Conservation (phyloP, 208 protist genomes). For the Acanthamoeba lenticulata region DNA sequence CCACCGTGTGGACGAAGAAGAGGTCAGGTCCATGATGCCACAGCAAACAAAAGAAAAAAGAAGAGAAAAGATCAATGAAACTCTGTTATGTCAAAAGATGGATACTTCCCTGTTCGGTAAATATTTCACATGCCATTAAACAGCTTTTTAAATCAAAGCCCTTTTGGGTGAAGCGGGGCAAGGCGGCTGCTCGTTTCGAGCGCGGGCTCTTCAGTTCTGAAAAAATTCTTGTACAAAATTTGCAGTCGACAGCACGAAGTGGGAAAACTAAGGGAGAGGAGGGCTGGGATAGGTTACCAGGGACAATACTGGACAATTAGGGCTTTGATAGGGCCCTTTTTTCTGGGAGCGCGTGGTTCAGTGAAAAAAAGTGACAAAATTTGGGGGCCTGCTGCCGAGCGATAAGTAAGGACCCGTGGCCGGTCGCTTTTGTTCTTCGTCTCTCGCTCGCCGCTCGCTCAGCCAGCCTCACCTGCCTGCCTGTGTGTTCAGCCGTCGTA, state of each 20-base stretch:
- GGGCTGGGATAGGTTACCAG: neutral
- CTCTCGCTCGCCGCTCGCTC: neutral
- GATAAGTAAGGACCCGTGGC: neutral
- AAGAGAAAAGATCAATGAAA: too few relatives aligned
- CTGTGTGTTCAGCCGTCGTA: neutral
- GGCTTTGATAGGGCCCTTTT: neutral
- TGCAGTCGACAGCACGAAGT: neutral
- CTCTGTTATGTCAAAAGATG: too few relatives aligned
- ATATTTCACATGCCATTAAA: neutral
- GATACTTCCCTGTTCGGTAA: neutral
- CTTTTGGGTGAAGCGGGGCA: neutral
- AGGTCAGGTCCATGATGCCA: too few relatives aligned
- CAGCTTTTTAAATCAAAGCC: neutral
- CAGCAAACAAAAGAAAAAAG: too few relatives aligned
- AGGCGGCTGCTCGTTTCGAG: neutral
- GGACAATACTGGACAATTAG: too few relatives aligned
- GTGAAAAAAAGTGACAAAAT: conserved; percentile 12
- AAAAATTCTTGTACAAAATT: conserved; percentile 42
- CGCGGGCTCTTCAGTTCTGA: neutral
- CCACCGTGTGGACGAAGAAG: too few relatives aligned
- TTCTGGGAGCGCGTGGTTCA: neutral
- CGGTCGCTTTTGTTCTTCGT: conserved; percentile 10
- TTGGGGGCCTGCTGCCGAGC: neutral
- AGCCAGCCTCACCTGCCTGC: neutral
- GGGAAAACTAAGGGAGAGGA: neutral